These are phyloP conservation scores for Apiotrichum porosum DNA, from an alignment of 1,284 basidiomycete genomes.

Conservation along the genomic window DNA sequence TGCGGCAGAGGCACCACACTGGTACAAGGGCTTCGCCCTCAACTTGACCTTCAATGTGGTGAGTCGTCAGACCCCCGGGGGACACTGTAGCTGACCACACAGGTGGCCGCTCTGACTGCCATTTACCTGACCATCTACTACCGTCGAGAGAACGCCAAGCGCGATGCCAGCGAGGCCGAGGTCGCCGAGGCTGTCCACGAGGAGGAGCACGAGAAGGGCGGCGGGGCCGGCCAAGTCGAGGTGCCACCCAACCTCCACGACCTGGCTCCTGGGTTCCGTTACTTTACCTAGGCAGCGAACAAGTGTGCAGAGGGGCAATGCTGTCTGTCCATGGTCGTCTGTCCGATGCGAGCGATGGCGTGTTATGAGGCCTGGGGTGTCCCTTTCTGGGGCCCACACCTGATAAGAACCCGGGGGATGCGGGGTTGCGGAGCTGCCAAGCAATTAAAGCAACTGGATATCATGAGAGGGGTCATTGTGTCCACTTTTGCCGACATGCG, in stretches of 20 bases:
- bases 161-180: slow-evolving; percentile 2
- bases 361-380: too few relatives aligned
- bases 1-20: slow-evolving; percentile 14
- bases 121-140: slow-evolving; percentile 11
- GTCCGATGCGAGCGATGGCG: too few relatives aligned
- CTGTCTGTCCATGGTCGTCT: too few relatives aligned
- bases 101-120: slow-evolving; percentile 4
- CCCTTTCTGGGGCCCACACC: too few relatives aligned
- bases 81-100: background rate
- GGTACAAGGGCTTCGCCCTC: slow-evolving; percentile 20
- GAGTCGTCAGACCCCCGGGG: too few relatives aligned
- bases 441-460: too few relatives aligned
- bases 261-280: slow-evolving; percentile 13
- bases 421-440: too few relatives aligned
- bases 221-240: background rate
- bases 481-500: too few relatives aligned
- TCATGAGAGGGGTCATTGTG: too few relatives aligned
- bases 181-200: background rate
- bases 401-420: too few relatives aligned
- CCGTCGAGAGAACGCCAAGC: slow-evolving; percentile 3
- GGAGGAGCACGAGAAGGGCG: background rate
- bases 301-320: too few relatives aligned
- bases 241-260: slow-evolving; percentile 9
- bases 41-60: slow-evolving; percentile 13
- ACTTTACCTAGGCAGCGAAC: slow-evolving; percentile 5